Evolutionary conservation across 2,329 filamentous ascomycete species (phyloP).

Genomic region (Basipetospora chlamydospora): DNA sequence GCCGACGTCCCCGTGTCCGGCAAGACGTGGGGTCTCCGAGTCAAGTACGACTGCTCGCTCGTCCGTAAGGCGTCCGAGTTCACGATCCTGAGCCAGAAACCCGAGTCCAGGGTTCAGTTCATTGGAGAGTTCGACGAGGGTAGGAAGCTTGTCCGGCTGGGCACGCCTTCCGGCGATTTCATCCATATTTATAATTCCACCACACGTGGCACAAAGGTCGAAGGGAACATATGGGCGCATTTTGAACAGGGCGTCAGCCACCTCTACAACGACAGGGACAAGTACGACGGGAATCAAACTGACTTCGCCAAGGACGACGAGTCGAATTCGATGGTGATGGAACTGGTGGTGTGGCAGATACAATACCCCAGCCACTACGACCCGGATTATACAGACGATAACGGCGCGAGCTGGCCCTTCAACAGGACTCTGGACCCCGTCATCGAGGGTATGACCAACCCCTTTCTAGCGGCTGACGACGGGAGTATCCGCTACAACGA

Average conservation of each 20-base stretch:
- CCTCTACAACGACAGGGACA: too few species aligned
- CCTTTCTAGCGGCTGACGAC: background rate
- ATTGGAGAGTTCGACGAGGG: background rate
- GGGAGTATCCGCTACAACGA: background rate
- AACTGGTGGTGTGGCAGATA: background rate
- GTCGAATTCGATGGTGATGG: background rate
- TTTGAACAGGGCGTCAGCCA: background rate
- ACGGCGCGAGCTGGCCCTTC: background rate
- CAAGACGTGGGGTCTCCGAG: constrained; percentile 8
- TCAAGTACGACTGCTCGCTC: constrained; percentile 8
- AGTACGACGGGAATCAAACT: too few species aligned
- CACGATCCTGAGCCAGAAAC: constrained; percentile 7
- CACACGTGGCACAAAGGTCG: background rate
- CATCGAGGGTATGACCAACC: background rate
- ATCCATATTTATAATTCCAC: background rate
- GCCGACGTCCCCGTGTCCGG: constrained; percentile 6
- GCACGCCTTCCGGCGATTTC: background rate
- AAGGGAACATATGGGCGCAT: background rate
- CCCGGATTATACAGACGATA: background rate
- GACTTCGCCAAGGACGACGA: too few species aligned
- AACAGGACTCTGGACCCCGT: background rate
- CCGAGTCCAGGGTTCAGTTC: background rate
- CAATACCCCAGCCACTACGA: too few species aligned
- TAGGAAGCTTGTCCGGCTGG: background rate
- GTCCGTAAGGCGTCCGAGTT: constrained; percentile 6